Base-by-base conservation (phyloP, 1,284 basidiomycete genomes). In the Ustilago esculenta region DNA sequence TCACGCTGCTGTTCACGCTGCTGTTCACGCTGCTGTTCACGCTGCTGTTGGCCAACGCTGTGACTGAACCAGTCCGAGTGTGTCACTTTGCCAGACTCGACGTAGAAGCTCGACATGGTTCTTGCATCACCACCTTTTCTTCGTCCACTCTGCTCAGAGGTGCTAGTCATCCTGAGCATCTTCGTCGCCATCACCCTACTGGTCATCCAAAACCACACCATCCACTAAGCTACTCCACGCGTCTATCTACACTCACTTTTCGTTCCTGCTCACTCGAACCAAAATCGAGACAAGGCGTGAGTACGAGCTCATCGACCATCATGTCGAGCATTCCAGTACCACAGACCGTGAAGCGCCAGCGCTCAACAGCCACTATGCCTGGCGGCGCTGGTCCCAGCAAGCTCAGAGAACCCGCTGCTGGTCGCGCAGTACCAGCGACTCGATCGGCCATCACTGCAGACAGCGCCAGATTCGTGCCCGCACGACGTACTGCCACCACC, bases 301-400 rank as follows among this genome's bases (percentile, higher is more conserved):
- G n/a, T n/a, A n/a, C n/a, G n/a, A n/a, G 12, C 12, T 29, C 27
- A 12, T 20, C 24, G 21, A n/a, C 10, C 40, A 43, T 18, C 25
- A 67, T 72, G 63, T 72, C 68, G 12, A 59, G 58, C 37, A 72
- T 72, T 21, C 68, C 68, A 20, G 58, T 72, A 17, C 68, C 68
- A 29, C 68, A 72, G 50, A 57, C 68, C 12, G 63, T 61, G 34
- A 72, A 72, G 18, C 63, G 68, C 34, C 68, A 67, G 29, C 63
- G 63, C 27, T 49, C 61, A 11, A 36, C 52, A 7, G 61, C 57
- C 1, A 50, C 51, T 20, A 32, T 57, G 27, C 56, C 67, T 20
- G 52, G 45, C 6, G 45, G 36, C 15, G 68, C 68, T 9, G 68
- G 68, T 12, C 68, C 68, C 11, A 61, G 61, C 43, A 55, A 65